Base-by-base conservation (phyloP, 345 rosid genomes). In the Firmiana major region DNA sequence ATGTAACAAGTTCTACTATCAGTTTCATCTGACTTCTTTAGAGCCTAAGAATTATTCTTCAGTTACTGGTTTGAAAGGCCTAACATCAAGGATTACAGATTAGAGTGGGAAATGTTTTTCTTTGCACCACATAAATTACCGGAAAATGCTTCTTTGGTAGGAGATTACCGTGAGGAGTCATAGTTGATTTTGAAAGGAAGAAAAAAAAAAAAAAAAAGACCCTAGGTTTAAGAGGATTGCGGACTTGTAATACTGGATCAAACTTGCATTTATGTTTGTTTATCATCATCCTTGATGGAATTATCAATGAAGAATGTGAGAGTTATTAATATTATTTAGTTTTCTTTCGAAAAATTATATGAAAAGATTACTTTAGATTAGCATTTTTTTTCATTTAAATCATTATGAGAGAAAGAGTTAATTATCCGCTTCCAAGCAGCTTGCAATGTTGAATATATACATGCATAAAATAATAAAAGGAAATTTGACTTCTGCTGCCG, bases 281-380 rank as follows among this genome's bases (percentile, higher is more conserved):
- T 53, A 76, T 63, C 51, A 76, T 49, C 22, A 54, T 76, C 63
- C 78, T 75, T 51, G 63, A 65, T 36, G 79, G 34, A 51, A 64
- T 42, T 40, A 38, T 62, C 19, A 34, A 59, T 59, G 76, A 24
- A 42, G 53, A 71, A 60, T 53, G 31, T 54, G 28, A 63, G 42
- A 49, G 26, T 42, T 42, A 48, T 75, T 48, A 17, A 51, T 67
- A 36, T 15, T 10, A 9, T 65, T 28, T 22, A 68, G 13, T 40
- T 57, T 21, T 9, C 19, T 38, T 34, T 34, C n/a, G n/a, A n/a
- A n/a, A n/a, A n/a, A n/a, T n/a, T n/a, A n/a, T n/a, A n/a, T n/a
- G n/a, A n/a, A n/a, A n/a, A n/a, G n/a, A n/a, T n/a, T n/a, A n/a
- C n/a, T n/a, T n/a, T n/a, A n/a, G n/a, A n/a, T n/a, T n/a, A n/a